Evolutionary conservation across 2,329 filamentous ascomycete species (phyloP).

Genomic region (Simplicillium aogashimaense): DNA sequence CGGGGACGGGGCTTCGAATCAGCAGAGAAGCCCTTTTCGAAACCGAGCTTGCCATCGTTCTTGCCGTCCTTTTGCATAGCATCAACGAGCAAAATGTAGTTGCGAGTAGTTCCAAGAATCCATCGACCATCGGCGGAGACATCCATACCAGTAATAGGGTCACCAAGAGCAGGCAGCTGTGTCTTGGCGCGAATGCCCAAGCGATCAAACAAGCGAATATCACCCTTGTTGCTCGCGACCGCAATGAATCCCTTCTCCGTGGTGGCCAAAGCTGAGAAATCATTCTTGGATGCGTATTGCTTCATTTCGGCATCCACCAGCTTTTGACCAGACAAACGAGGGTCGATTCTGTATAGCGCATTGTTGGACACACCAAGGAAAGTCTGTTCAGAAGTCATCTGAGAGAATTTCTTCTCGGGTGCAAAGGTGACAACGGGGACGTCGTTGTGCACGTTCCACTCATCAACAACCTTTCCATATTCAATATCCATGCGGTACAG

Average conservation of each 20-base stretch:
- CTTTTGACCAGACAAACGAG: conserved; percentile 81
- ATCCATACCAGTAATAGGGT: conserved; percentile 89
- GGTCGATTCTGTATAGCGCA: conserved; percentile 87
- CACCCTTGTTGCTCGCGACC: conserved; percentile 94
- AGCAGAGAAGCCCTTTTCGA: conserved; percentile 86
- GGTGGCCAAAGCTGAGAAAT: conserved; percentile 88
- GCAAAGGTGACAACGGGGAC: conserved; percentile 88
- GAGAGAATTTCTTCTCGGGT: conserved; percentile 94
- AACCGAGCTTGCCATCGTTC: conserved; percentile 96
- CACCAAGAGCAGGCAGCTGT: conserved; percentile 87
- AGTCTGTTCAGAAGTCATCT: conserved; percentile 91
- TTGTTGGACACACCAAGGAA: conserved; percentile 92
- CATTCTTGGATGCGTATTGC: conserved; percentile 94
- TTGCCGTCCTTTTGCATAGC: conserved; percentile 85
- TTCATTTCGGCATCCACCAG: conserved; percentile 88
- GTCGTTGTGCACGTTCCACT: conserved; percentile 97
- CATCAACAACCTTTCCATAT: conserved; percentile 94
- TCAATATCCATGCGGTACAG: conserved; percentile 97
- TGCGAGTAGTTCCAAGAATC: conserved; percentile 88
- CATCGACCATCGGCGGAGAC: conserved; percentile 92
- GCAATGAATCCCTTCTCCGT: conserved; percentile 96
- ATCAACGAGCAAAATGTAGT: conserved; percentile 90
- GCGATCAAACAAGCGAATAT: conserved; percentile 92
- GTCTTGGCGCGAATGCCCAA: conserved; percentile 97
- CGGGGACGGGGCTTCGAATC: conserved; percentile 90